A percentile compares a stretch with the other conserved stretches of the same genome.
Evolutionary conservation across 495 filamentous ascomycete species (phyloP).

Genomic region (Hypomontagnella submonticulosa): DNA sequence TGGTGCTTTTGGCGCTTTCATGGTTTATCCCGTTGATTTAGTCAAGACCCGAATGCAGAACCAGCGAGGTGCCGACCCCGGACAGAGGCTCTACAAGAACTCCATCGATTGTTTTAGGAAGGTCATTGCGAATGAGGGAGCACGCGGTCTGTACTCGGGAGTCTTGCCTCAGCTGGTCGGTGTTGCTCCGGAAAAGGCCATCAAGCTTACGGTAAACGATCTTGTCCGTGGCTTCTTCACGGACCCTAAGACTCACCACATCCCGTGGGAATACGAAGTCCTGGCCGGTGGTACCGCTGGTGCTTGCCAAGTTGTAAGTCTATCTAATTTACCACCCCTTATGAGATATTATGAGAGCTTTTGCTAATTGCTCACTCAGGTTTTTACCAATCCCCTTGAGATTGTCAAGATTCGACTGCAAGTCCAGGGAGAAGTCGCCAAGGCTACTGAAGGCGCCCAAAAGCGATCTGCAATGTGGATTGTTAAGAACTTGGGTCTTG

Average conservation of each 20-base stretch:
- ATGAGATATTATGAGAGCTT: neutral
- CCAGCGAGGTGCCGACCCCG: constrained; percentile 82
- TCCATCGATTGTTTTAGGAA: constrained; percentile 92
- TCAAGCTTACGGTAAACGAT: constrained; percentile 98
- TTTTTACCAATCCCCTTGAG: constrained; percentile 97
- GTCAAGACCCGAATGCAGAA: constrained; percentile 99
- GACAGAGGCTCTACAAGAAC: constrained; percentile 93
- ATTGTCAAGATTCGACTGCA: constrained; percentile 99
- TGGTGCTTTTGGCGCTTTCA: constrained; percentile 96
- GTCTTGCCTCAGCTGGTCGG: constrained; percentile 94
- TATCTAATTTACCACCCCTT: neutral
- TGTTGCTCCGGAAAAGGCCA: constrained; percentile 97
- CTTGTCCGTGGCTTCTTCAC: constrained; percentile 81
- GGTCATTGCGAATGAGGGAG: constrained; percentile 91
- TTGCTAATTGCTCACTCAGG: constrained; percentile 58
- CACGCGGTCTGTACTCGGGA: constrained; percentile 90
- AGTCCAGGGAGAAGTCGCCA: constrained; percentile 95
- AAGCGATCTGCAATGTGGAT: constrained; percentile 97
- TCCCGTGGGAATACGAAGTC: constrained; percentile 77
- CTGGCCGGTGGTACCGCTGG: constrained; percentile 91
- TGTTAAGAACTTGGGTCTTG: constrained; percentile 91
- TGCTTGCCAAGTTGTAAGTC: constrained; percentile 93
- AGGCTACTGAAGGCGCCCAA: constrained; percentile 82
- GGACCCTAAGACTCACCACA: constrained; percentile 79
- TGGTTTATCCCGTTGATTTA: constrained; percentile 98